Base-by-base conservation (phyloP, 2,329 filamentous ascomycete genomes). In the Aquanectria penicillioides region DNA sequence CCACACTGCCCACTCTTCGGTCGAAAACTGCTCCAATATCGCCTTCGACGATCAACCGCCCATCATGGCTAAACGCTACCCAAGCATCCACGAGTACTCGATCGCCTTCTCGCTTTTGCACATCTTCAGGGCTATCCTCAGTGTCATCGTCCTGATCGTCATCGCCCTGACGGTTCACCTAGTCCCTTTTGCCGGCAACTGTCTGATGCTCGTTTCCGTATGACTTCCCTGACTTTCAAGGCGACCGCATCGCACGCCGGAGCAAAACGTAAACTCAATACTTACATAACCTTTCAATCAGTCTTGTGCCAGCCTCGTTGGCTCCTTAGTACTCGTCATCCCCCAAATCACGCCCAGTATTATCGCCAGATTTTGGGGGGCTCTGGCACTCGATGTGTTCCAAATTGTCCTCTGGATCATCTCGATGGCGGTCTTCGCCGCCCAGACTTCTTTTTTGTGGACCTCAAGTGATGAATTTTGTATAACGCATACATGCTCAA, bases 361-460 rank as follows among this genome's bases (percentile, higher is more conserved):
- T 85, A 81, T n/a, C n/a, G n/a, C n/a, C 71, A 86, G 85, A 69
- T 82, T 82, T 71, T 85, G 82, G 79, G 80, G 80, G 18, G 75
- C 82, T 6, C 69, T 86, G 3, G 74, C 73, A 13, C 73, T 86
- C 26, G 84, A 87, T 62, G 76, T 81, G 12, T 76, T 82, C 50
- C 77, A 82, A 25, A 67, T 83, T 46, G 57, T 87, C 53, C 81
- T 86, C 68, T 87, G 83, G 84, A 71, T 83, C 28, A 64, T 73
- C 47, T 74, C 78, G 1, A 79, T 82, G 34, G 78, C 75, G 9
- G 63, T 80, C 10, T 68, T 80, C 6, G 79, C 79, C 6, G 38
- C 61, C n/a, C 65, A 76, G 36, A 73, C 77, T 10, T 71, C 73
- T 2, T 43, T 68, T 3, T 54, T 65, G 7, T 69, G 49, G 49